Percentiles rank a stretch among this genome's conserved stretches.
Evolutionary conservation across 805 yeast genomes (phyloP).

Genomic region (Phaffomyces antillensis): DNA sequence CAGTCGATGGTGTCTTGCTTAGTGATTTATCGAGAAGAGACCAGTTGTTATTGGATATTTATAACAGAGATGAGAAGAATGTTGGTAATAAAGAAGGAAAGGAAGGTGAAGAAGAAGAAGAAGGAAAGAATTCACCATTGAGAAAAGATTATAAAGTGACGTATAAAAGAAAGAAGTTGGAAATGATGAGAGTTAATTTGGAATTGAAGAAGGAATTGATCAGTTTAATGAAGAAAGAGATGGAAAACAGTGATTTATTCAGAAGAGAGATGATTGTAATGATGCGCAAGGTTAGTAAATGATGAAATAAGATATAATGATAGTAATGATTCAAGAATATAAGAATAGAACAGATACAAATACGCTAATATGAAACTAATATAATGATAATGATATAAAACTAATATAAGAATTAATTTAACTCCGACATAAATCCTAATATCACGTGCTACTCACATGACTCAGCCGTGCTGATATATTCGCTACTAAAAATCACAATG

Average conservation of each 20-base stretch:
- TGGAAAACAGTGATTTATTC: not conserved
- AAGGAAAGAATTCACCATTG: too few species aligned
- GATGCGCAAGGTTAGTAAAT: not conserved
- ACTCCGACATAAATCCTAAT: too few species aligned
- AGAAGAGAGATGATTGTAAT: not conserved
- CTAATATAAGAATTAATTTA: too few species aligned
- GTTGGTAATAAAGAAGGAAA: not conserved
- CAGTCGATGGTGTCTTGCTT: not conserved
- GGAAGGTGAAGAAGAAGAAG: not conserved
- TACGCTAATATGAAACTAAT: too few species aligned
- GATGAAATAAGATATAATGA: not conserved
- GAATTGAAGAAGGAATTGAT: constrained; percentile 7
- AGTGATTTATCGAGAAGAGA: not conserved
- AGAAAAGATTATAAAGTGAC: not conserved
- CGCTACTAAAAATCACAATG: too few species aligned
- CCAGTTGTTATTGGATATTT: not conserved
- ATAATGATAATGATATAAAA: too few species aligned
- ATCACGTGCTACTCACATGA: too few species aligned
- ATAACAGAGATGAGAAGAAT: constrained; percentile 1
- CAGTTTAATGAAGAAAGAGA: not conserved
- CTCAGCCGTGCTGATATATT: too few species aligned
- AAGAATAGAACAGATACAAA: too few species aligned
- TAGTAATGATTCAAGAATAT: too few species aligned
- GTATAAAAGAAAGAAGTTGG: not conserved
- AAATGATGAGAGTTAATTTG: constrained; percentile 7